Conservation (phyloP, 352 stramenopile genomes). For the Globisporangium ultimum region DNA sequence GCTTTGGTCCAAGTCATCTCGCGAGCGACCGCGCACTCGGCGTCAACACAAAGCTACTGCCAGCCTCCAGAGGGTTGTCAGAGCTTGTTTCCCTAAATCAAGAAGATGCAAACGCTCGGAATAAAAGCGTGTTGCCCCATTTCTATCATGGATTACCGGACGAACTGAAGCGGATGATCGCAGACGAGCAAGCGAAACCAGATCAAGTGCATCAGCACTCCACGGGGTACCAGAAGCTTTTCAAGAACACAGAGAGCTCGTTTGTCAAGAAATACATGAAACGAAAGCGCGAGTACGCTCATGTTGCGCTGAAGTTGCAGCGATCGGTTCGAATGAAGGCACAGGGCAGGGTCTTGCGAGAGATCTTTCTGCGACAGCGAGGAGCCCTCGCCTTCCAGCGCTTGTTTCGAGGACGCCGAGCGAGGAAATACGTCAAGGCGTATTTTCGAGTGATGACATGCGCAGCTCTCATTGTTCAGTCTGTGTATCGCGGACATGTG, state of each 20-base stretch:
- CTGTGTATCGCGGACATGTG: conserved; percentile 53
- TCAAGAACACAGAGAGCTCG: conserved; percentile 49
- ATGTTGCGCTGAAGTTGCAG: conserved; percentile 54
- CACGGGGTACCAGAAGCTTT: conserved; percentile 30
- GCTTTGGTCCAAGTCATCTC: conserved; percentile 51
- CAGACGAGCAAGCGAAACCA: conserved; percentile 40
- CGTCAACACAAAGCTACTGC: conserved; percentile 31
- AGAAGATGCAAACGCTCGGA: conserved; percentile 19
- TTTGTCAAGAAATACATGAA: conserved; percentile 64
- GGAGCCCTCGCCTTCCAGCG: conserved; percentile 53
- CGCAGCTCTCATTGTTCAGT: conserved; percentile 61
- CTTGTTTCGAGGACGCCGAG: conserved; percentile 48
- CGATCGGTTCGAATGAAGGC: conserved; percentile 36
- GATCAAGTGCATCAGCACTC: conserved; percentile 8
- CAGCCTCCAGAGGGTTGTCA: conserved; percentile 29
- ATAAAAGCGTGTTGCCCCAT: conserved; percentile 46
- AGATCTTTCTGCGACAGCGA: conserved; percentile 36
- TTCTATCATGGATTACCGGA: conserved; percentile 75
- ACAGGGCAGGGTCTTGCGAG: conserved; percentile 45
- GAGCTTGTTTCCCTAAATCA: conserved; percentile 43
- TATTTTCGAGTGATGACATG: conserved; percentile 53
- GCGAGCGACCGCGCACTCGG: conserved; percentile 42
- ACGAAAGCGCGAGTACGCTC: conserved; percentile 37
- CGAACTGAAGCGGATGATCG: conserved; percentile 73
- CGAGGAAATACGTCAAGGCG: conserved; percentile 39